Evolutionary conservation across 2,329 filamentous ascomycete genomes (phyloP).

Genomic region (Boeremia exigua): DNA sequence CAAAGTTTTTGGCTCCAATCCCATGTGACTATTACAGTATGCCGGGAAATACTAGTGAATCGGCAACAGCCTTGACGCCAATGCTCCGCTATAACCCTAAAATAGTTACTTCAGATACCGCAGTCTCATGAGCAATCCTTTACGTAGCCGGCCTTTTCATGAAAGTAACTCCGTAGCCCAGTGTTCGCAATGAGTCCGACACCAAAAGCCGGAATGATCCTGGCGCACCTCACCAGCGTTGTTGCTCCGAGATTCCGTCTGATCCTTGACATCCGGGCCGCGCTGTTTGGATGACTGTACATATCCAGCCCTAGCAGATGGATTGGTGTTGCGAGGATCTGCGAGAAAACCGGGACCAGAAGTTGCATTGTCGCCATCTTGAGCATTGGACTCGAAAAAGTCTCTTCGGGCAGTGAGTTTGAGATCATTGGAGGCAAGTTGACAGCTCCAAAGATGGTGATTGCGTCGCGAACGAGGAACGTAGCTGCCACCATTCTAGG

Average conservation of each 20-base stretch:
- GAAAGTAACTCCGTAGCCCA: slow-evolving; percentile 28
- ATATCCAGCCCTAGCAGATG: slow-evolving; percentile 37
- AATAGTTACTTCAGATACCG: background rate
- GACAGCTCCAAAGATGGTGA: slow-evolving; percentile 41
- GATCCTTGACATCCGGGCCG: slow-evolving; percentile 20
- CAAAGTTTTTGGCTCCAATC: background rate
- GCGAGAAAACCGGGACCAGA: slow-evolving; percentile 36
- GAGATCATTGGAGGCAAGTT: slow-evolving; percentile 36
- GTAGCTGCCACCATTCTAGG: slow-evolving; percentile 27
- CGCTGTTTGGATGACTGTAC: slow-evolving; percentile 23
- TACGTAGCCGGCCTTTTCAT: slow-evolving; percentile 10
- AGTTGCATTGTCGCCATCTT: slow-evolving; percentile 34
- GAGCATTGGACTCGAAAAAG: slow-evolving; percentile 23
- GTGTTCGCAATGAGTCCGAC: slow-evolving; percentile 35
- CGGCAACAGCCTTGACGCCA: background rate
- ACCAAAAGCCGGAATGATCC: slow-evolving; percentile 40
- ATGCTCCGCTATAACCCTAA: background rate
- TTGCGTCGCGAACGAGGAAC: slow-evolving; percentile 38
- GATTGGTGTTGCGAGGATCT: slow-evolving; percentile 36
- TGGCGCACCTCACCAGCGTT: slow-evolving; percentile 34
- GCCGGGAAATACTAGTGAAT: background rate
- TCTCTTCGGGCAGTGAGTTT: slow-evolving; percentile 22
- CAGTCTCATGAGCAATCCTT: background rate
- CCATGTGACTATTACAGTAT: background rate
- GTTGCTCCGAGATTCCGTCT: slow-evolving; percentile 24